Conservation (phyloP, 352 stramenopile species). For the Pseudoperonospora humuli region DNA sequence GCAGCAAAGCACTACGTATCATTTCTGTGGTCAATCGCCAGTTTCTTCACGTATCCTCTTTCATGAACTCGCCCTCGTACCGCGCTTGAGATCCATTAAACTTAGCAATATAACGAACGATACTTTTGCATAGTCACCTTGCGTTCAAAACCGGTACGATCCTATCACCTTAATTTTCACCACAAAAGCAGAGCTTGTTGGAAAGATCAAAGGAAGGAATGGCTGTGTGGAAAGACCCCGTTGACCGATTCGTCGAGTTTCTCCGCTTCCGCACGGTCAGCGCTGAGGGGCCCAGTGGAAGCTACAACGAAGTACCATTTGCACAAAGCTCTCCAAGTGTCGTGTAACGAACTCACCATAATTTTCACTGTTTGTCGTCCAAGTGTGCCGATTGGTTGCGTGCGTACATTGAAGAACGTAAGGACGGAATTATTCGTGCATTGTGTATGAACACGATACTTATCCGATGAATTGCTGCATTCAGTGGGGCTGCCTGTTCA, state of each 20-base stretch:
- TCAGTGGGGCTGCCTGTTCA: constrained; percentile 38
- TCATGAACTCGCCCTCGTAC: too few species aligned
- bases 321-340: too few species aligned
- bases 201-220: background rate
- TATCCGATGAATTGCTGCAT: background rate
- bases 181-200: background rate
- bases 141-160: constrained; percentile 3
- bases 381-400: constrained; percentile 65
- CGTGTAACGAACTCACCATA: background rate
- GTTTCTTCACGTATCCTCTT: too few species aligned
- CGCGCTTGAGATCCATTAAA: too few species aligned
- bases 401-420: constrained; percentile 43
- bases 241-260: constrained; percentile 70
- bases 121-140: too few species aligned
- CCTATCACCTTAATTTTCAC: background rate
- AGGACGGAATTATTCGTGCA: background rate
- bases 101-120: too few species aligned
- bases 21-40: too few species aligned
- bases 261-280: constrained; percentile 76
- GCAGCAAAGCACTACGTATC: too few species aligned
- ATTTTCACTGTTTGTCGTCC: background rate
- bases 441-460: background rate
- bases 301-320: constrained; percentile 48
- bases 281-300: constrained; percentile 48
- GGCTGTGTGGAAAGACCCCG: constrained; percentile 19